These are phyloP conservation scores for Tulasnella sp. DNA, from an alignment of 768 basidiomycete species.

Conservation along the genomic window DNA sequence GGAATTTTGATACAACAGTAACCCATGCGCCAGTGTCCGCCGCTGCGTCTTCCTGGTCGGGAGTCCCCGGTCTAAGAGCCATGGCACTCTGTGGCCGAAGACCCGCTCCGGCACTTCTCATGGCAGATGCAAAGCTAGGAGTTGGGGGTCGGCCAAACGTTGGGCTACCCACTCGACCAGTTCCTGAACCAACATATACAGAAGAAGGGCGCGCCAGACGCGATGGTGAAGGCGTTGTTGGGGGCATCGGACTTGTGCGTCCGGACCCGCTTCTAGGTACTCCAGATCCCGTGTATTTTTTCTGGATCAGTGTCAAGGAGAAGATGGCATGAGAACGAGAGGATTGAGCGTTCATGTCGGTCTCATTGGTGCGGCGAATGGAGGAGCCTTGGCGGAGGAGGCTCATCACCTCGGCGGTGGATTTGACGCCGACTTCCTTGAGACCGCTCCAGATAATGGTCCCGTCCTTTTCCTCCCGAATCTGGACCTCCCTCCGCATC, in stretches of 20 bases:
- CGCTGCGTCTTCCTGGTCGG: constrained; percentile 50
- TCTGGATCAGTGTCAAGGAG: constrained; percentile 89
- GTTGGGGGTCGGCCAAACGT: constrained; percentile 73
- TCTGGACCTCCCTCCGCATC: constrained; percentile 76
- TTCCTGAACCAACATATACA: constrained; percentile 49
- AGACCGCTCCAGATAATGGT: constrained; percentile 96
- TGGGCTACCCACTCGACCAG: constrained; percentile 65
- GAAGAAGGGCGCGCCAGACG: constrained; percentile 81
- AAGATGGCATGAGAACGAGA: constrained; percentile 99
- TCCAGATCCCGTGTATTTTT: constrained; percentile 70
- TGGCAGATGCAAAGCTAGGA: constrained; percentile 71
- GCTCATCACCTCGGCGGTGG: constrained; percentile 88
- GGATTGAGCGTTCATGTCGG: constrained; percentile 98
- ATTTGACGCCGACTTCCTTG: constrained; percentile 84
- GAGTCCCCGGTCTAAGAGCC: constrained; percentile 41
- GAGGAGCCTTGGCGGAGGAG: constrained; percentile 85
- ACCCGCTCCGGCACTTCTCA: constrained; percentile 45
- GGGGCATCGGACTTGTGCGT: constrained; percentile 64
- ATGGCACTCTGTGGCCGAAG: constrained; percentile 75
- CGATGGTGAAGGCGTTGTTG: constrained; percentile 53
- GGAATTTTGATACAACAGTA: constrained; percentile 91
- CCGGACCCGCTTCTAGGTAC: constrained; percentile 55
- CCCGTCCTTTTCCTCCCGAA: constrained; percentile 95
- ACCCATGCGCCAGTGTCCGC: constrained; percentile 66
- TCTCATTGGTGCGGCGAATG: constrained; percentile 91